Conservation (phyloP, 495 filamentous ascomycete genomes). For the Podospora pseudopauciseta region DNA sequence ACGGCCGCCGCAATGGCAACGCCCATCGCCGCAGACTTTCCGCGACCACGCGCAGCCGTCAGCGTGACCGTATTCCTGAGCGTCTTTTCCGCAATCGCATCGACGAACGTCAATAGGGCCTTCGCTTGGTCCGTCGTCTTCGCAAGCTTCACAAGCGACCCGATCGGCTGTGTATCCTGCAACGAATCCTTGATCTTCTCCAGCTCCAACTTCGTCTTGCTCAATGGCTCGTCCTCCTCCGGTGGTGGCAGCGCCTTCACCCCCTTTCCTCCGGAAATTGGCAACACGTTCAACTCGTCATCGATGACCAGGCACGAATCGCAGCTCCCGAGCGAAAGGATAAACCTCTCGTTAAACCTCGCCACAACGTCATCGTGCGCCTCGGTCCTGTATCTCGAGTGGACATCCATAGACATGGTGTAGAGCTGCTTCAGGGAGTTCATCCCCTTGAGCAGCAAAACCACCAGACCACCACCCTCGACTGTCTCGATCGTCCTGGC, state of each 20-base stretch:
- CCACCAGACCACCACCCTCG: slow-evolving; percentile 88
- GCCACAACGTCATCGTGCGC: slow-evolving; percentile 94
- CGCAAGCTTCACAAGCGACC: slow-evolving; percentile 76
- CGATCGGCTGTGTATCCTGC: slow-evolving; percentile 78
- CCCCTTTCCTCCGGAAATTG: slow-evolving; percentile 91
- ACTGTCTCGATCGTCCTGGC: slow-evolving; percentile 96
- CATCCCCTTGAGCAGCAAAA: slow-evolving; percentile 93
- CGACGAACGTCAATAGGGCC: slow-evolving; percentile 89
- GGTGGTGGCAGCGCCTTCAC: slow-evolving; percentile 81
- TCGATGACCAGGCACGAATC: slow-evolving; percentile 94
- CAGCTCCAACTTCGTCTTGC: slow-evolving; percentile 68
- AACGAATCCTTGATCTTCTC: slow-evolving; percentile 83
- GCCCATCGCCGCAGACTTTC: slow-evolving; percentile 94
- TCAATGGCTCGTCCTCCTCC: slow-evolving; percentile 61
- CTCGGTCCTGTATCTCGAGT: slow-evolving; percentile 94
- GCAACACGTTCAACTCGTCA: slow-evolving; percentile 95
- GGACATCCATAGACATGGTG: slow-evolving; percentile 95
- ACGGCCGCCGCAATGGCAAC: slow-evolving; percentile 91
- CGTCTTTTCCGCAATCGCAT: slow-evolving; percentile 95
- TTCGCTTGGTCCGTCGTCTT: slow-evolving; percentile 94
- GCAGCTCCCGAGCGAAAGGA: slow-evolving; percentile 91
- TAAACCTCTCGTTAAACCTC: slow-evolving; percentile 96
- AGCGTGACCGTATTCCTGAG: slow-evolving; percentile 88
- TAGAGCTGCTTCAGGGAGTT: slow-evolving; percentile 95
- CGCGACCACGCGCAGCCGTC: slow-evolving; percentile 90